These are phyloP conservation scores for Neurospora intermedia DNA, from an alignment of 495 filamentous ascomycete species.

Conservation along the genomic window DNA sequence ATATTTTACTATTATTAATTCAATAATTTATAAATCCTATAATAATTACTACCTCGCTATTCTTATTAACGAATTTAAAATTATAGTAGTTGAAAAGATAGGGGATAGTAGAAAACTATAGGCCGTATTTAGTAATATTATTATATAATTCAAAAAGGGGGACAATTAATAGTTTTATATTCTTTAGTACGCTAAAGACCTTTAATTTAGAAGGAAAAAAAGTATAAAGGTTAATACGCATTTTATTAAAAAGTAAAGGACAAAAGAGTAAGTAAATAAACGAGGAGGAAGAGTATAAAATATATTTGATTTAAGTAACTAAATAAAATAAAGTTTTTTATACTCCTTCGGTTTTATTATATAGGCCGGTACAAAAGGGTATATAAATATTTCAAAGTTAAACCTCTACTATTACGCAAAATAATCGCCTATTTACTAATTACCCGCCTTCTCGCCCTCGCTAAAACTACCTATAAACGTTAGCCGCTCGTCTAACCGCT, in stretches of 20 bases:
- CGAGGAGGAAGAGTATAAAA: too few species aligned
- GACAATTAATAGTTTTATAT: slow-evolving; percentile 97
- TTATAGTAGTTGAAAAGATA: slow-evolving; percentile 88
- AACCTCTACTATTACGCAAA: slow-evolving; percentile 97
- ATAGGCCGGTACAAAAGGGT: slow-evolving; percentile 94
- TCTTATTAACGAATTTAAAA: slow-evolving; percentile 95
- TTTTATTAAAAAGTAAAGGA: not conserved
- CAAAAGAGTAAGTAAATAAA: too few species aligned
- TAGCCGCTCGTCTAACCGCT: slow-evolving; percentile 79
- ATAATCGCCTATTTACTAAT: slow-evolving; percentile 90
- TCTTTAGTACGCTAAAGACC: slow-evolving; percentile 95
- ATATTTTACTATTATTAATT: too few species aligned
- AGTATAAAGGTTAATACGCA: slow-evolving; percentile 10
- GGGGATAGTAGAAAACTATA: slow-evolving; percentile 90
- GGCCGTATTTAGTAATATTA: slow-evolving; percentile 88
- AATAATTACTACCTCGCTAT: slow-evolving; percentile 72
- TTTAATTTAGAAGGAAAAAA: slow-evolving; percentile 41
- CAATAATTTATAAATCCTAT: too few species aligned
- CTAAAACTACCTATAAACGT: slow-evolving; percentile 83
- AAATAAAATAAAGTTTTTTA: slow-evolving; percentile 76
- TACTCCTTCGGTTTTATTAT: slow-evolving; percentile 97
- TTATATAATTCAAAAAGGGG: slow-evolving; percentile 97
- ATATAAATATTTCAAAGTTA: slow-evolving; percentile 99
- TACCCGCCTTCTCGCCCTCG: slow-evolving; percentile 75
- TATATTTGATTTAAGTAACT: too few species aligned